Base-by-base conservation (phyloP, 371 early-diverging fungal species). In the Apophysomyces ossiformis region DNA sequence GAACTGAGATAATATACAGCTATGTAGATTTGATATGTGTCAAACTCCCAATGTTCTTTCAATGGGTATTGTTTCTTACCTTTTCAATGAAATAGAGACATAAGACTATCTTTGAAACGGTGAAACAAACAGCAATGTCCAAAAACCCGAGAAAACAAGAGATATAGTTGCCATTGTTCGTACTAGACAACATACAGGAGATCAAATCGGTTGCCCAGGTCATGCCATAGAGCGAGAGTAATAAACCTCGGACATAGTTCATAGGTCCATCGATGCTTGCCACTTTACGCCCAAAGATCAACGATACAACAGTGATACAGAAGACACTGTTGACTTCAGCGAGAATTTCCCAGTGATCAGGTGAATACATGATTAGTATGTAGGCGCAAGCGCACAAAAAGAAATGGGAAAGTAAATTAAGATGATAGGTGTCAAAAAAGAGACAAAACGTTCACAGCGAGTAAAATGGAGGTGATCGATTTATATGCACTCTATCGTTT, bases 61-160 rank as follows among this genome's bases (percentile, higher is more conserved):
- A 26, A 26, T 26, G 26, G 38, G 47, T 21, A 9, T 58, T 1
- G 36, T 61, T 43, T n/a, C 60, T 61, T 77, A 82, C 85, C 80
- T 85, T 87, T 75, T 87, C 85, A 63, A 82, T 83, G 37, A 83
- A 79, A 65, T 85, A 85, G 16, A 85, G 73, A 66, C 77, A 85
- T 0, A 87, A 72, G 7, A 77, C 54, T n/a, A 77, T 64, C 64
- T 85, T 87, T 26, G 81, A 64, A 7, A 63, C 32, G 5, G 81
- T 82, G 58, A 83, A 84, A 1, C 85, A 59, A 21, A 81, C 50
- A 2, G 75, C 65, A 37, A 72, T 70, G 37, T 78, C 76, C 63
- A 76, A 79, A 15, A 82, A 71, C n/a, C 80, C 74, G 57, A 87
- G 70, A 15, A 67, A 61, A 63, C 87, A 87, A 13, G 85, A 85